Base-by-base conservation (phyloP, 306 rosid genomes). In the Parietaria judaica region DNA sequence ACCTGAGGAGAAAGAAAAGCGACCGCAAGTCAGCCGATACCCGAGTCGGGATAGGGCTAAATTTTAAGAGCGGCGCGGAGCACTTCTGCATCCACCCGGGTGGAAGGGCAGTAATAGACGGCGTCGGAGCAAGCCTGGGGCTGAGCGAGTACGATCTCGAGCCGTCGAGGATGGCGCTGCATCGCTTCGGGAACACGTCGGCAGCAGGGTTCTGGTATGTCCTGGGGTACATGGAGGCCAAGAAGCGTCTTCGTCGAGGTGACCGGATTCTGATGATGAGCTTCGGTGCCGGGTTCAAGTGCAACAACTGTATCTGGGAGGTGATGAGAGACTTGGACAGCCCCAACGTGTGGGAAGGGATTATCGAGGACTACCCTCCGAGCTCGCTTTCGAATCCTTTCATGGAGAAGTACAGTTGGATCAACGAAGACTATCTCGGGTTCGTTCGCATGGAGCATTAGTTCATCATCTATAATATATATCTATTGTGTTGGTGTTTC, bases 121-220 rank as follows among this genome's bases (percentile, higher is more conserved):
- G 94, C 16, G 78, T 87, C 36, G 96, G 96, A 0, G 77, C 70
- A 63, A 84, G 96, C 23, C 71, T 91, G 23, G 81, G 68, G 13
- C 64, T 85, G 1, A 78, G 16, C 39, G 95, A 79, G 0, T 60
- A 83, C 45, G 96, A 91, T 56, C 73, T 87, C 0, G 97, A 91
- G 66, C 97, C 95, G 0, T 65, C 94, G 0, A 78, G 96, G 66
- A 85, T 83, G 97, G 84, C 96, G 0, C 95, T 91, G 38, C 84
- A 85, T 51, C 68, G 96, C 1, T 91, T 92, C 78, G 97, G 97
- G 0, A 91, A 91, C 78, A 90, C 96, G 0, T 87, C 96, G 1
- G 85, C 97, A 0, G 97, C 87, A 31, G 91, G 97, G 0, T 78
- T 87, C 12, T 90, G 97, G 97, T 90, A 90, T 48, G 96, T 86